These are phyloP conservation scores for Poa annua DNA, from an alignment of 176 grass and related monocot species.

Conservation along the genomic window DNA sequence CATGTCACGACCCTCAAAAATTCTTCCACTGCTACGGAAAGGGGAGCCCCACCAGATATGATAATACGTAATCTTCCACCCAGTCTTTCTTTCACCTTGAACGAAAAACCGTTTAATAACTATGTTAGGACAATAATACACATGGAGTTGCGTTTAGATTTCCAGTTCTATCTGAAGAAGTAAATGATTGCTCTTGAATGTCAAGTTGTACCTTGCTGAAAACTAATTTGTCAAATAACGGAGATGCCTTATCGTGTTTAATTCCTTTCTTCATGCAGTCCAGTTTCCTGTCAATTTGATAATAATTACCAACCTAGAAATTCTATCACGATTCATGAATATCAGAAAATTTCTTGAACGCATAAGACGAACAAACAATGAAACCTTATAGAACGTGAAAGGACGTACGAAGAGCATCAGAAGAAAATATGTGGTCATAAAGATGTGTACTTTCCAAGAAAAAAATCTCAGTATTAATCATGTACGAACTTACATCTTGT, in stretches of 20 bases:
- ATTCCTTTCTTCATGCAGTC: constrained; percentile 66
- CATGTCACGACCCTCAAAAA: constrained; percentile 94
- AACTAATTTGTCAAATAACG: constrained; percentile 85
- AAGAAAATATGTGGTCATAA: constrained; percentile 32
- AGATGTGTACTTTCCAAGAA: constrained; percentile 2
- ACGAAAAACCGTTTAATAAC: constrained; percentile 11
- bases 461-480: constrained; percentile 1
- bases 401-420: constrained; percentile 28
- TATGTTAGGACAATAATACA: constrained; percentile 35
- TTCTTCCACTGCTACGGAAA: constrained; percentile 75
- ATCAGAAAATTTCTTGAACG: constrained; percentile 16
- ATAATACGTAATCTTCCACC: constrained; percentile 83
- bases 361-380: constrained; percentile 14
- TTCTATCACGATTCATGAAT: background rate
- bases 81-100: constrained; percentile 87
- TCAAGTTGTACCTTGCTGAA: constrained; percentile 76
- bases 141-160: background rate
- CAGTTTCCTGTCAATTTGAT: constrained; percentile 71
- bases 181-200: background rate
- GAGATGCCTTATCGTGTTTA: constrained; percentile 83
- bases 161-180: constrained; percentile 4
- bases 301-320: constrained; percentile 29
- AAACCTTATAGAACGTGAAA: constrained; percentile 9
- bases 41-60: constrained; percentile 82
- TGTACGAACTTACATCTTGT: constrained; percentile 67